Base-by-base conservation (phyloP, 2,329 filamentous ascomycete species). In the Diplodia seriata region DNA sequence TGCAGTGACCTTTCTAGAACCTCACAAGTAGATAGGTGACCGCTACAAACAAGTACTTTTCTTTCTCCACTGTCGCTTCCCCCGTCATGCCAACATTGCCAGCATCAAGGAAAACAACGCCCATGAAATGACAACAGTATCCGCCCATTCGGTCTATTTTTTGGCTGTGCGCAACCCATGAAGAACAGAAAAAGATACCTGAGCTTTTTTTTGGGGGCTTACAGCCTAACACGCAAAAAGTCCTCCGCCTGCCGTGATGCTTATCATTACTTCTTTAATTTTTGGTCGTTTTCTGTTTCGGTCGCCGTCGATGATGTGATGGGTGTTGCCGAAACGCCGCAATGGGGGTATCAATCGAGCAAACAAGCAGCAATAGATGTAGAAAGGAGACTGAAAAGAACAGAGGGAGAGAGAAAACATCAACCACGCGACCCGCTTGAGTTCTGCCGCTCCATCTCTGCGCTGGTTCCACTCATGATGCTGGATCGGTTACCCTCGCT, bases 401-500 rank as follows among this genome's bases (percentile, higher is more conserved):
- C 26, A 26, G 26, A 26, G 26, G 31, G 18, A 15, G 11, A 51
- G 5, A 31, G 6, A 4, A 4, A 23, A 63, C 18, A 14, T 54
- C 36, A 63, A 20, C 64, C 51, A 38, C 64, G 64, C 38, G 64
- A 66, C 20, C 64, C 64, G 51, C 54, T 57, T 29, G 64, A 66
- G 26, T 50, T 64, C 53, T 68, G 66, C 23, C 64, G 56, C 62
- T 71, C 70, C 69, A 68, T 70, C 11, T 71, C 70, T 38, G 61
- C 40, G 26, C 59, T 63, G 3, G 57, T 49, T 23, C 73, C 74
- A 67, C 75, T 77, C 59, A 76, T 75, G 31, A 78, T 71, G 66
- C 77, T 79, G 68, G 77, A 79, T 49, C 78, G 73, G 69, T 76
- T 77, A 29, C 76, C 76, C 68, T 79, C 76, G 33, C 75, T 78